Conservation (phyloP, 1,139 yeast genomes). For the Suhomyces terraborum region DNA sequence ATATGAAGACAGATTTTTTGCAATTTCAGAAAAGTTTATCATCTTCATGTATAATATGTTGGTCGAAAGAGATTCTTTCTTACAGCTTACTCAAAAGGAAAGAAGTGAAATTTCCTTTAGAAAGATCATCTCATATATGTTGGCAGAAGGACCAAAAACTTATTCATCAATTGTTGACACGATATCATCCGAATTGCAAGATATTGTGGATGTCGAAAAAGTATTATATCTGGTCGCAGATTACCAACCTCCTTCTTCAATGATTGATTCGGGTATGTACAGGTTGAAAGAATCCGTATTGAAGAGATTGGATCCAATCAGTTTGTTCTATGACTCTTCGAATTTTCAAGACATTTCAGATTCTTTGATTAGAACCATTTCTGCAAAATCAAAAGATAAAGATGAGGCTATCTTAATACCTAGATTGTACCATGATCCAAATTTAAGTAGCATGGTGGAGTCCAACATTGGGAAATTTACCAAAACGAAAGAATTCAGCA, state of each 20-base stretch:
- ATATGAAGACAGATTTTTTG: conserved; percentile 58
- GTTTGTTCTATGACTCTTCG: conserved; percentile 37
- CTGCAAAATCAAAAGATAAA: conserved; percentile 32
- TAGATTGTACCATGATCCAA: conserved; percentile 7
- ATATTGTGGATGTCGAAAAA: conserved; percentile 39
- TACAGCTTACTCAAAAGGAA: conserved; percentile 28
- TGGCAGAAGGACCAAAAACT: conserved; percentile 56
- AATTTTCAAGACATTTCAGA: conserved; percentile 39
- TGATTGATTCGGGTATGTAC: conserved; percentile 45
- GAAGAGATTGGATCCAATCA: conserved; percentile 41
- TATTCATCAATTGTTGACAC: conserved; percentile 50
- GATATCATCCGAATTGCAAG: conserved; percentile 38
- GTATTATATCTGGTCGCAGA: conserved; percentile 43
- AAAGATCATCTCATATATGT: conserved; percentile 45
- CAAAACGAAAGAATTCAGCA: conserved; percentile 55
- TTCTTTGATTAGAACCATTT: conserved; percentile 29
- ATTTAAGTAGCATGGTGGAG: conserved; percentile 32
- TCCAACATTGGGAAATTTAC: conserved; percentile 51
- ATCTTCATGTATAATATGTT: conserved; percentile 57
- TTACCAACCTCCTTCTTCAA: conserved; percentile 43
- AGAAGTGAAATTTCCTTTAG: conserved; percentile 29
- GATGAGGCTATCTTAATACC: conserved; percentile 47
- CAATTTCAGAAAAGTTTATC: conserved; percentile 55
- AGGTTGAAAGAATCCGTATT: conserved; percentile 46
- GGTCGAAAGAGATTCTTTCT: conserved; percentile 55